These are phyloP conservation scores for Talaromyces rugulosus DNA, from an alignment of 2,329 filamentous ascomycete genomes.

Conservation along the genomic window DNA sequence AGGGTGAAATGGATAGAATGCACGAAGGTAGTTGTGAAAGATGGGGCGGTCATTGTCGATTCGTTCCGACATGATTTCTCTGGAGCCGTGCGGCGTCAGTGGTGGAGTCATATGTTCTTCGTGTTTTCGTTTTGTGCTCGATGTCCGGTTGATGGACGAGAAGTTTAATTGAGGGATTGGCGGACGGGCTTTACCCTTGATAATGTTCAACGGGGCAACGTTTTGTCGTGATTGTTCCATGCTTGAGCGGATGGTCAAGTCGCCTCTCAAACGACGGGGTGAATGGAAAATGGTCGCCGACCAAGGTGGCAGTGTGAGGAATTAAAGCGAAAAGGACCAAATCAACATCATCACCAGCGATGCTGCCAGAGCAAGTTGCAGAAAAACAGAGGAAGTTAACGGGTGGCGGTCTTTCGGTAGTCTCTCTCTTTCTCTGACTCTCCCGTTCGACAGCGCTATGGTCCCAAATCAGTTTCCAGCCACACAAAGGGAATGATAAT, in stretches of 20 bases:
- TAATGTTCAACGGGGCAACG: slow-evolving; percentile 36
- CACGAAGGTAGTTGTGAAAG: slow-evolving; percentile 92
- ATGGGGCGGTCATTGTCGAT: slow-evolving; percentile 53
- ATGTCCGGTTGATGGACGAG: slow-evolving; percentile 8
- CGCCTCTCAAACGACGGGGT: not conserved
- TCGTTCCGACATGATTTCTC: slow-evolving; percentile 50
- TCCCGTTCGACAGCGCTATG: not conserved
- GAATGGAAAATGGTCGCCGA: slow-evolving; percentile 25
- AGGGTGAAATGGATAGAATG: slow-evolving; percentile 89
- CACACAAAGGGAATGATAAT: not conserved
- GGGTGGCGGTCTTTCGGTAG: not conserved
- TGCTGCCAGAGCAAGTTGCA: not conserved
- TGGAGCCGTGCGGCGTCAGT: slow-evolving; percentile 63
- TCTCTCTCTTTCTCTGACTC: not conserved
- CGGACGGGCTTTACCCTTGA: slow-evolving; percentile 25
- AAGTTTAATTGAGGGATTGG: slow-evolving; percentile 14
- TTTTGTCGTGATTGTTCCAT: slow-evolving; percentile 33
- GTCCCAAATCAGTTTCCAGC: slow-evolving; percentile 3
- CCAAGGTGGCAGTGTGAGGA: slow-evolving; percentile 16
- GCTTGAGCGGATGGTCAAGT: slow-evolving; percentile 13
- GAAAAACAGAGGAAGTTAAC: not conserved
- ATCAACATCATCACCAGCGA: slow-evolving; percentile 9
- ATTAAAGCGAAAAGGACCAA: slow-evolving; percentile 8
- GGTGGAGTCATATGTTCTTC: slow-evolving; percentile 68
- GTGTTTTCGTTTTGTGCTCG: slow-evolving; percentile 14